phyloP scores from a whole-genome alignment of 345 rosid genomes.

The Theobroma cacao region DNA sequence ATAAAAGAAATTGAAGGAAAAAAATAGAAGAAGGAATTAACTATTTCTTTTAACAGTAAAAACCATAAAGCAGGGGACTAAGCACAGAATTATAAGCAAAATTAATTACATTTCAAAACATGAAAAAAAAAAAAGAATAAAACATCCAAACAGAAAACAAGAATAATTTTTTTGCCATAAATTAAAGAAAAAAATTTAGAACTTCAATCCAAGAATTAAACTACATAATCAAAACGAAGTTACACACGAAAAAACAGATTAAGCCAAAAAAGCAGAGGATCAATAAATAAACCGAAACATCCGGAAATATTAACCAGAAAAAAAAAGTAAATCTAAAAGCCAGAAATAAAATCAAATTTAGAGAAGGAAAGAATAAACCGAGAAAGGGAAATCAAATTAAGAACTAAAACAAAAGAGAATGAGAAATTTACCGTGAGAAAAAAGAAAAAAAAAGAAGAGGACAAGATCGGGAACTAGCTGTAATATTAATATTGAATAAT shows the following conservation, averaged over 20 bases:
- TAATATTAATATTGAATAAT: neutral
- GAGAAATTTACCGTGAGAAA: slow-evolving; percentile 30
- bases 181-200: neutral
- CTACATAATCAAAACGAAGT: neutral
- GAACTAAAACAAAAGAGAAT: neutral
- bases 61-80: neutral
- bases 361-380: neutral
- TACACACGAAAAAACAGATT: neutral
- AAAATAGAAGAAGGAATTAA: neutral
- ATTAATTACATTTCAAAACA: neutral
- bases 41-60: neutral
- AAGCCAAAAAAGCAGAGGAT: neutral
- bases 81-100: neutral
- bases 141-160: neutral
- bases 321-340: neutral
- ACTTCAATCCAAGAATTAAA: neutral
- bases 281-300: neutral
- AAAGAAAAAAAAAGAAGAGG: neutral
- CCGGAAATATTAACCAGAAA: neutral
- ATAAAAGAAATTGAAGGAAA: neutral
- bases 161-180: neutral
- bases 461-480: slow-evolving; percentile 22
- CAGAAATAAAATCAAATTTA: neutral
- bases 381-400: slow-evolving; percentile 4
- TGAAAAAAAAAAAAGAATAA: neutral